These are phyloP conservation scores for Trichosporon faecale DNA, from an alignment of 1,284 basidiomycete species.

Conservation along the genomic window DNA sequence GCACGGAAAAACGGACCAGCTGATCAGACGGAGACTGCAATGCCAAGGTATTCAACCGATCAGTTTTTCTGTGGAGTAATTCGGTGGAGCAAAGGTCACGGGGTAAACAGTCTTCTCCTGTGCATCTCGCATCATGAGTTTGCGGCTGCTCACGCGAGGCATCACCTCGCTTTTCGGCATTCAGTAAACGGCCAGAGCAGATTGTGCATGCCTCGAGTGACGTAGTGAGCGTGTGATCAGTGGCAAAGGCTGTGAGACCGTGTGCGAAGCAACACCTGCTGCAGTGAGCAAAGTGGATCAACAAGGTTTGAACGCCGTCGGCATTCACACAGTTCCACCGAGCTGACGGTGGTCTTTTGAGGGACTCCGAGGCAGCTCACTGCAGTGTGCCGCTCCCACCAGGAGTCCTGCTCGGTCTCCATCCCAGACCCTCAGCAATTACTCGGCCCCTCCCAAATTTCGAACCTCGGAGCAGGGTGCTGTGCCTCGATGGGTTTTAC, in stretches of 20 bases:
- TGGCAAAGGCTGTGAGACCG: not conserved
- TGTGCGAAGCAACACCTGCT: not conserved
- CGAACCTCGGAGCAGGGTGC: not conserved
- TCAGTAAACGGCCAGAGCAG: not conserved
- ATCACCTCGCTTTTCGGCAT: not conserved
- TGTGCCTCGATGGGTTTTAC: not conserved
- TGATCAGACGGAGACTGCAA: not conserved
- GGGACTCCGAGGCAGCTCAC: no score
- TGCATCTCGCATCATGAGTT: not conserved
- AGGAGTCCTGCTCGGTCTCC: no score
- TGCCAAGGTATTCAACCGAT: no score
- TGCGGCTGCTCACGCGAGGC: not conserved
- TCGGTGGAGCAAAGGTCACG: not conserved
- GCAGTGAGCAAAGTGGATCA: not conserved
- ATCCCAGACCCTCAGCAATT: no score
- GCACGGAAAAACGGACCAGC: not conserved
- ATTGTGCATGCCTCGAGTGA: not conserved
- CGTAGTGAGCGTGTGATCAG: not conserved
- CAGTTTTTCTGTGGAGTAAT: not conserved
- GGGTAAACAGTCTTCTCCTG: not conserved
- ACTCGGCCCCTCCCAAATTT: no score
- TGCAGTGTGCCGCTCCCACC: no score
- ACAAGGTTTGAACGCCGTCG: not conserved
- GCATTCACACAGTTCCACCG: not conserved
- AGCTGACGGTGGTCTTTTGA: not conserved